These are phyloP conservation scores for Canariomyces notabilis DNA, from an alignment of 2,329 filamentous ascomycete genomes.

Conservation along the genomic window DNA sequence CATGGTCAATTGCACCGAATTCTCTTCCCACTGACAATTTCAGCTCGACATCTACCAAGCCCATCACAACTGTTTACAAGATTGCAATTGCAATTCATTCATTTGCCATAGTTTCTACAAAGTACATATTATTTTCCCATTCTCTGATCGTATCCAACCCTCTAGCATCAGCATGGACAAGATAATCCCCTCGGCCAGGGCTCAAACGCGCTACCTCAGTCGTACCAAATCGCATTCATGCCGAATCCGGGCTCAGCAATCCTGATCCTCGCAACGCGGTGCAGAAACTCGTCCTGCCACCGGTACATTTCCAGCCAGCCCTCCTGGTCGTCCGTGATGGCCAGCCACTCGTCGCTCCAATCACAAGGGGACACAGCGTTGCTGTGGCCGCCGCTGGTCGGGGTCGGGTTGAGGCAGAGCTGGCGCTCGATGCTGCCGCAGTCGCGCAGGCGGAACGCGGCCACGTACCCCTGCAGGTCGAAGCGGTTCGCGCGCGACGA, in stretches of 20 bases:
- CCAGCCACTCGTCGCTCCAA: constrained; percentile 85
- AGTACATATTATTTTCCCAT: too few species aligned
- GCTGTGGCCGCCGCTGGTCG: constrained; percentile 80
- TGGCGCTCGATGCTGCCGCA: constrained; percentile 70
- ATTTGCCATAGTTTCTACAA: too few species aligned
- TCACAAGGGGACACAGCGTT: constrained; percentile 82
- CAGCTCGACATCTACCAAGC: too few species aligned
- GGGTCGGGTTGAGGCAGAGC: constrained; percentile 76
- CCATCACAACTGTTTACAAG: too few species aligned
- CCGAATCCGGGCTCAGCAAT: constrained; percentile 86
- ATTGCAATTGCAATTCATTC: too few species aligned
- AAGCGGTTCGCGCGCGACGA: constrained; percentile 75
- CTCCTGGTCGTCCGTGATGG: constrained; percentile 81
- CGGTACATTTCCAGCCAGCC: constrained; percentile 85
- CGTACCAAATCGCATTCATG: constrained; percentile 97
- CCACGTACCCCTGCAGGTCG: constrained; percentile 74
- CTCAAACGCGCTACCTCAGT: too few species aligned
- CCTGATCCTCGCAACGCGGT: constrained; percentile 68
- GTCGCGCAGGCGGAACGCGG: constrained; percentile 67
- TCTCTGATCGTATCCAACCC: too few species aligned
- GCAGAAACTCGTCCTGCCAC: constrained; percentile 77
- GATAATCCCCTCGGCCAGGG: too few species aligned
- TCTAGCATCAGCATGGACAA: too few species aligned
- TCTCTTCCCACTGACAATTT: too few species aligned
- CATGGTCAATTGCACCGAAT: too few species aligned